Percentiles rank a stretch among this genome's conserved stretches.
Conservation (phyloP, 495 filamentous ascomycete genomes). For the Chaetomium tenue region DNA sequence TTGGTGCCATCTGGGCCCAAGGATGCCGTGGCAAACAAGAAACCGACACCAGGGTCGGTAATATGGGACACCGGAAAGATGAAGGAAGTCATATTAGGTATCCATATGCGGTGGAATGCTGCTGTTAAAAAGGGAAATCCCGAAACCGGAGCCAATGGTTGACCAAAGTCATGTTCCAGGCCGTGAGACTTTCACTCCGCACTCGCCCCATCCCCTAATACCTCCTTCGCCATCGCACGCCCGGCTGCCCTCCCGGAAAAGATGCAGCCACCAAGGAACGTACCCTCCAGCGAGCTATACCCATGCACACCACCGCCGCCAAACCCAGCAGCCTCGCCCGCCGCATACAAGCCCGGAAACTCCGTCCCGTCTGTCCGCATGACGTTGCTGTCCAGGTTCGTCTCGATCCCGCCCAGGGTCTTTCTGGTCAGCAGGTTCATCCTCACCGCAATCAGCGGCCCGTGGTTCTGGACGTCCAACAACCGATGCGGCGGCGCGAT, state of each 20-base stretch:
- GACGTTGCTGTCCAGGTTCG: constrained; percentile 49
- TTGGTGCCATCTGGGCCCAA: no score
- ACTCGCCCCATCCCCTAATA: constrained; percentile 17
- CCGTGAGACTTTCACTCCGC: background rate
- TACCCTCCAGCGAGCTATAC: constrained; percentile 52
- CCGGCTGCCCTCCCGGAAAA: constrained; percentile 52
- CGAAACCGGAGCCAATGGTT: background rate
- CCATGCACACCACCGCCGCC: constrained; percentile 55
- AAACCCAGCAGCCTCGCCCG: constrained; percentile 55
- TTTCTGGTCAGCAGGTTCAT: constrained; percentile 54
- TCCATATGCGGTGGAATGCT: no score
- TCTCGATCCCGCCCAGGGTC: constrained; percentile 55
- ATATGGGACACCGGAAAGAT: background rate
- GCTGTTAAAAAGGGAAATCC: no score
- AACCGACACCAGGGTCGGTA: no score
- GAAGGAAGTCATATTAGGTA: constrained; percentile 1
- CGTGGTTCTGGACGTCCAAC: constrained; percentile 44
- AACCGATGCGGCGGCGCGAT: constrained; percentile 48
- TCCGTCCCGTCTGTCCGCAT: constrained; percentile 43
- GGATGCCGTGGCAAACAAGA: no score
- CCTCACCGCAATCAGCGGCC: constrained; percentile 51
- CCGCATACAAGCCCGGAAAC: constrained; percentile 51
- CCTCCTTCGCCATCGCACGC: constrained; percentile 42
- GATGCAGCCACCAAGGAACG: constrained; percentile 50
- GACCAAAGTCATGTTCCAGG: background rate